These are phyloP conservation scores for Vitis riparia DNA, from an alignment of 164 flowering plant genomes.

Conservation along the genomic window DNA sequence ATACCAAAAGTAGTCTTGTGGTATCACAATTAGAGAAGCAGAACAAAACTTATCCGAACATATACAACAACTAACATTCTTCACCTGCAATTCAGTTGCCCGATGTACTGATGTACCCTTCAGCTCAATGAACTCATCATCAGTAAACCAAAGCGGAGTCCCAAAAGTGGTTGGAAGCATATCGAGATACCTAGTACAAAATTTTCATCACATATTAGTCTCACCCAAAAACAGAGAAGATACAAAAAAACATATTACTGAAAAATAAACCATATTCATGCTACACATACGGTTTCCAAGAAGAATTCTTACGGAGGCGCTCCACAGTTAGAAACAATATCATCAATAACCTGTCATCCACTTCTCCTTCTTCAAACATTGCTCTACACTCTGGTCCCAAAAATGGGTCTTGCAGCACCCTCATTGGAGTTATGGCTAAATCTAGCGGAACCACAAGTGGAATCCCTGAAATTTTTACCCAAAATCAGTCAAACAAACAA, in stretches of 20 bases:
- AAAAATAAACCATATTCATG: neutral
- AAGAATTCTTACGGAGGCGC: constrained; percentile 78
- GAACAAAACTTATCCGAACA: no score
- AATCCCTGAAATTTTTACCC: constrained; percentile 44
- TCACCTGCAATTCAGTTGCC: constrained; percentile 86
- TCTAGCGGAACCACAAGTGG: constrained; percentile 83
- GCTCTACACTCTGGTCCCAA: constrained; percentile 84
- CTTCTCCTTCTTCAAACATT: constrained; percentile 87
- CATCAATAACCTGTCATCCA: constrained; percentile 92
- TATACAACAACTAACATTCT: neutral
- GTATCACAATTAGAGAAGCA: no score
- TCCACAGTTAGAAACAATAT: constrained; percentile 76
- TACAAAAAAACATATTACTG: neutral
- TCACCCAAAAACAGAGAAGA: neutral
- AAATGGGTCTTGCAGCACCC: constrained; percentile 84
- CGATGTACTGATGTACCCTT: constrained; percentile 78
- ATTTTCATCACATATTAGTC: neutral
- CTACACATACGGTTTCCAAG: constrained; percentile 90
- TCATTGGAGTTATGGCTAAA: constrained; percentile 94
- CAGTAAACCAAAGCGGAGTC: constrained; percentile 89
- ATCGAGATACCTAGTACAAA: constrained; percentile 70
- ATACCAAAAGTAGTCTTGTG: no score
- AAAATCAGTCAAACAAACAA: neutral
- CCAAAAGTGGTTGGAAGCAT: constrained; percentile 90
- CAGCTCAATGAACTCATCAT: constrained; percentile 78